phyloP scores from a whole-genome alignment of 148 eudicot genomes.

The Camellia lanceoleosa region DNA sequence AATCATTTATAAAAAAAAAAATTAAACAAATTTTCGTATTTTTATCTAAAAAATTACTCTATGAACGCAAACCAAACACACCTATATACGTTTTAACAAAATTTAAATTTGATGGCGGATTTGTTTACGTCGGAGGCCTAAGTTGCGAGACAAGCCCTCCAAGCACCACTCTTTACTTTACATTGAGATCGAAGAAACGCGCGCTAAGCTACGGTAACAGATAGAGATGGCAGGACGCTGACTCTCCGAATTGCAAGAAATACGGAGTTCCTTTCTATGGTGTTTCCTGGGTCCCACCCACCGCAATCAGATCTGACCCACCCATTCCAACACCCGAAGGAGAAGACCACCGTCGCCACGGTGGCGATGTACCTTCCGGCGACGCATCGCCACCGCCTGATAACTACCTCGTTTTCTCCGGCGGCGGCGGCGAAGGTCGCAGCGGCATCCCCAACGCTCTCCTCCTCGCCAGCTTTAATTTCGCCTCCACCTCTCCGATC shows the following conservation, averaged over 20 bases:
- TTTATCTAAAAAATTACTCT: too few species aligned
- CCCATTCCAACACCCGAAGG: not conserved
- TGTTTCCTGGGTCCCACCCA: conserved; percentile 59
- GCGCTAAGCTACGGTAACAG: not conserved
- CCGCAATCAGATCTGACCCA: conserved; percentile 25
- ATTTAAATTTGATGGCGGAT: too few species aligned
- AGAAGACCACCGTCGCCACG: conserved; percentile 6
- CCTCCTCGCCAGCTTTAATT: conserved; percentile 51
- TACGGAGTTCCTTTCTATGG: conserved; percentile 89
- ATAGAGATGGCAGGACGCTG: conserved; percentile 13
- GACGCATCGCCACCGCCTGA: conserved; percentile 15
- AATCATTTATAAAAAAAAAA: too few species aligned
- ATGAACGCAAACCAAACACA: too few species aligned
- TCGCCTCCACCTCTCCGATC: conserved; percentile 45
- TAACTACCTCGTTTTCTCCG: conserved; percentile 47
- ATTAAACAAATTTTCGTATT: too few species aligned
- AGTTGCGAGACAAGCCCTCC: too few species aligned
- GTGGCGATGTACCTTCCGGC: conserved; percentile 17
- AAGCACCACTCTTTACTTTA: too few species aligned
- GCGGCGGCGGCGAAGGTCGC: conserved; percentile 87
- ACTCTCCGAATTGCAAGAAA: conserved; percentile 37
- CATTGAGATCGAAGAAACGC: too few species aligned
- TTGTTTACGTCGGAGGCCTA: too few species aligned
- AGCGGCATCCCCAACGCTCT: conserved; percentile 81
- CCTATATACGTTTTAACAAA: too few species aligned